Conservation (phyloP, 306 rosid genomes). For the Cucurbita argyrosperma region DNA sequence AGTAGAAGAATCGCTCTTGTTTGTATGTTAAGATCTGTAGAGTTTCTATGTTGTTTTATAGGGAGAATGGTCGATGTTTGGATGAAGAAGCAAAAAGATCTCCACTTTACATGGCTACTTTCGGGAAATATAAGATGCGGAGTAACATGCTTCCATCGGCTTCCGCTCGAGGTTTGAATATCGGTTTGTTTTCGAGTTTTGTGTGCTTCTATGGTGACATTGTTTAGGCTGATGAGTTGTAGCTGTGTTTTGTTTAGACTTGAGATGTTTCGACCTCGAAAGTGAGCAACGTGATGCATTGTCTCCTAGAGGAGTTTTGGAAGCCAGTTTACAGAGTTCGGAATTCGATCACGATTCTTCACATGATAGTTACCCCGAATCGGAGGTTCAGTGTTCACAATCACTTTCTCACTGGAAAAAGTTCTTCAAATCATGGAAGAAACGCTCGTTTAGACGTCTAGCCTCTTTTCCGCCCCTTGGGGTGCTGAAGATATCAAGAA, state of each 20-base stretch:
- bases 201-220: neutral
- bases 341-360: constrained; percentile 14
- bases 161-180: constrained; percentile 33
- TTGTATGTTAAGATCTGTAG: neutral
- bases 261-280: constrained; percentile 42
- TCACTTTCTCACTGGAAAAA: constrained; percentile 27
- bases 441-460: constrained; percentile 23
- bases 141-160: constrained; percentile 14
- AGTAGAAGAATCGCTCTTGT: neutral
- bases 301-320: constrained; percentile 84
- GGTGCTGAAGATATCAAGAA: constrained; percentile 31
- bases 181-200: neutral
- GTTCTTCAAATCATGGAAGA: constrained; percentile 30
- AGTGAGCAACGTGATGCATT: constrained; percentile 39
- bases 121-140: constrained; percentile 9
- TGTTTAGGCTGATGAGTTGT: neutral
- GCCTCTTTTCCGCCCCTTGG: constrained; percentile 35
- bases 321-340: constrained; percentile 21
- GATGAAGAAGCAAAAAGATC: constrained; percentile 6
- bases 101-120: constrained; percentile 1
- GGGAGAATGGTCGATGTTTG: constrained; percentile 11
- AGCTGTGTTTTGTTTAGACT: constrained; percentile 26
- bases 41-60: constrained; percentile 4
- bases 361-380: constrained; percentile 9
- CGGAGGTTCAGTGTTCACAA: constrained; percentile 10